Evolutionary conservation across 208 protist genomes (phyloP), one percentile per base, ranked within the genome.

Genomic region (Trypanosoma rangeli): DNA sequence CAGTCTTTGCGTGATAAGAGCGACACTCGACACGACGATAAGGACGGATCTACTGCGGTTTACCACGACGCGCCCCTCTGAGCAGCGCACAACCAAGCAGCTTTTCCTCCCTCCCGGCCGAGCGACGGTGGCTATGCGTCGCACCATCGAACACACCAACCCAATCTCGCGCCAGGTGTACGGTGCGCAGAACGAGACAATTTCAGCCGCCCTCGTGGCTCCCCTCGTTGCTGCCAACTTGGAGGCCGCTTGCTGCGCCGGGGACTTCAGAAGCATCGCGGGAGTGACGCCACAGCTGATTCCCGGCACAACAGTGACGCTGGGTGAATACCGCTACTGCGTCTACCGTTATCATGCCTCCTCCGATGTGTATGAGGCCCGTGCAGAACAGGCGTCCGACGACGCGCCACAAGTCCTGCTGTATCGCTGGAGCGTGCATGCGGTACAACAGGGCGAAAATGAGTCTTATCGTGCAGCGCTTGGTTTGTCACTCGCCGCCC

Each of bases 301-400:
- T 18, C 80, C 76, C 44, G 85, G 85, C 5, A 44, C 58, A n/a
- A 75, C 80, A 4, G 50, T 92, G 26, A 52, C 42, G 22, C 53
- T 93, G 16, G 78, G 74, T 0, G 71, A 52, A 13, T 64, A 24
- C 58, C 79, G 69, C 56, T 93, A 83, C 35, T 75, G 57, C 20
- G 55, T 95, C 13, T 52, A 70, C 10, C 73, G 66, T 73, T 90
- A 92, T 55, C 73, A 84, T 64, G 76, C 80, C 20, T 84, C 82
- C n/a, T 78, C 89, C 15, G 86, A 92, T 63, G 87, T 89, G 29
- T 95, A 90, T 64, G 86, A 89, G 68, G 84, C 81, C 13, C 63
- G 74, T 20, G 80, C 84, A 31, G 72, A 80, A 39, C 35, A 68
- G 26, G 37, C 52, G 9, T 65, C 74, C 24, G 37, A 39, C 5